Base-by-base conservation (phyloP, 2,329 filamentous ascomycete species). In the Neofusicoccum umdonicola region DNA sequence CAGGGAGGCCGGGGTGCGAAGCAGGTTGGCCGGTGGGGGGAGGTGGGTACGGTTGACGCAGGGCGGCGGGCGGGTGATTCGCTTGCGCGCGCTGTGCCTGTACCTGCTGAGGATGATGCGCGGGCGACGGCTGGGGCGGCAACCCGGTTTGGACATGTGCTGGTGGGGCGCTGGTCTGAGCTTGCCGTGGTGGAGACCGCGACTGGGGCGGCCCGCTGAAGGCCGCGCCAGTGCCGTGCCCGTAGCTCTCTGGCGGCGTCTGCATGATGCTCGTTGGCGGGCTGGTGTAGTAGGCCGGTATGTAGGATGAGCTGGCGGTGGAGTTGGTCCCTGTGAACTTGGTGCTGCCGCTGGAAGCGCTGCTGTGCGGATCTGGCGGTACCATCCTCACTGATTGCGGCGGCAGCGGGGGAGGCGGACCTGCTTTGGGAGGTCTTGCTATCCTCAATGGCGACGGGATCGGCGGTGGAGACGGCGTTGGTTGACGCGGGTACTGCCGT, bases 381-480 rank as follows among this genome's bases (percentile, higher is more conserved):
- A 39, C 31, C 31, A 12, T 5, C 27, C 27, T 31, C 27, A 31
- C 27, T 5, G 27, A 31, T 31, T 31, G 27, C 27, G 27, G 27
- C 27, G 27, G 27, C 27, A 31, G 27, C 27, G 27, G 5, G 27
- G 41, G 54, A 31, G 54, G 41, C 4, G 45, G 44, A 12, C 39
- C 54, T 45, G 39, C 54, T 35, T 58, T 45, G 11, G 61, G 27
- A 31, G 61, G 48, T 17, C n/a, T 63, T 9, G 39, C 48, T 13
- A 47, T 54, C 39, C 61, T 42, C n/a, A 63, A 47, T 9, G 62
- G 62, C 9, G 62, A 64, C 17, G 62, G 62, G 35, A 80, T 51
- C 13, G 50, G 65, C 60, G 51, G 69, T 51, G 54, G 66, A 69
- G 17, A 67, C 34, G 17, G 69, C 34, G 41, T 50, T 4, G 64